Percentiles rank a stretch among this genome's conserved stretches.
Conservation (phyloP, 768 basidiomycete species). For the Podaxis sp. region DNA sequence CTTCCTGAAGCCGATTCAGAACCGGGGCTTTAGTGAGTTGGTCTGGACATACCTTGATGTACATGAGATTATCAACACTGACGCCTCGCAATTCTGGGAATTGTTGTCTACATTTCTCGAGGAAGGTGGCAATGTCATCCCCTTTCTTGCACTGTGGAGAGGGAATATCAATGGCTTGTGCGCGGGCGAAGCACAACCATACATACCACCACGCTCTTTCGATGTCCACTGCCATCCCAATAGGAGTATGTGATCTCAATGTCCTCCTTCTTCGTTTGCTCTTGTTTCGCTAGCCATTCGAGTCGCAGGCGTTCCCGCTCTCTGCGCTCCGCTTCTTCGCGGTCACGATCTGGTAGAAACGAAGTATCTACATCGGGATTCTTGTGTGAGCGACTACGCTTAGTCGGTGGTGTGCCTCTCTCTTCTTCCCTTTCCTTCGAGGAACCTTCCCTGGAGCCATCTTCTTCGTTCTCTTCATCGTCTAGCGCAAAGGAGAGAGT, state of each 20-base stretch:
- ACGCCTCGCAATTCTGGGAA: constrained; percentile 89
- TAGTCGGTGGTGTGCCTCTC: constrained; percentile 46
- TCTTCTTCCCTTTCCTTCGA: constrained; percentile 35
- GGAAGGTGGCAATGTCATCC: constrained; percentile 78
- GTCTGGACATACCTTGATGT: constrained; percentile 71
- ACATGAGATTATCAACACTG: constrained; percentile 96
- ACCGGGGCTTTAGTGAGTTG: background rate
- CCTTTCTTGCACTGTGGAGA: constrained; percentile 88
- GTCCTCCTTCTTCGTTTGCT: constrained; percentile 59
- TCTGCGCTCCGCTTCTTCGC: constrained; percentile 87
- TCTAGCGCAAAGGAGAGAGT: constrained; percentile 91
- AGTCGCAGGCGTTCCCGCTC: constrained; percentile 86
- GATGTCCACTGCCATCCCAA: constrained; percentile 98
- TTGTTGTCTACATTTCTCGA: constrained; percentile 91
- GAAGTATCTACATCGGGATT: constrained; percentile 97
- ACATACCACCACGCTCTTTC: constrained; percentile 85
- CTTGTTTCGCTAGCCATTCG: constrained; percentile 79
- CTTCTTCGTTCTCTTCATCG: constrained; percentile 56
- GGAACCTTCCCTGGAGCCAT: constrained; percentile 26
- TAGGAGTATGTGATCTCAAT: constrained; percentile 95
- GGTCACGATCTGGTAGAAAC: constrained; percentile 95
- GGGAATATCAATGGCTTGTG: background rate
- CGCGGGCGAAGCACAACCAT: background rate
- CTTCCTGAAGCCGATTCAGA: constrained; percentile 57
- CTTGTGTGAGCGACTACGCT: constrained; percentile 83